Evolutionary conservation across 345 rosid genomes (phyloP), one percentile per base, ranked within the genome.

Genomic region (Psidium friedrichsthalianum): DNA sequence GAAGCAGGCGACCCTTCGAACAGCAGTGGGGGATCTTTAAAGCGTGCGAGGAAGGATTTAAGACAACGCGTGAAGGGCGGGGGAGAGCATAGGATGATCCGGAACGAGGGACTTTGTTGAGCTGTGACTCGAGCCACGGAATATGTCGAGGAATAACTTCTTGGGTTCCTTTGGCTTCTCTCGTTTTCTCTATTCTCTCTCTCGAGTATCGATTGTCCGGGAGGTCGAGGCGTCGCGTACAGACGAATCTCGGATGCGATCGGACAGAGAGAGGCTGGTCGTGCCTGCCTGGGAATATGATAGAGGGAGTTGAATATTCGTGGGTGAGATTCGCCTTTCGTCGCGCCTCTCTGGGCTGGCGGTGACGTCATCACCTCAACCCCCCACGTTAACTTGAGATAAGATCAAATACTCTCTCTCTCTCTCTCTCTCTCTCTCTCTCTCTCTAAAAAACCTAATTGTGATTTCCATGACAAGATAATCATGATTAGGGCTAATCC

Each of bases 181-280:
- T 69, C 8, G 78, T 69, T 21, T 32, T 36, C 47, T 69, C 10
- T 56, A 56, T 69, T 6, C 2, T 59, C 3, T 47, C 32, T 47
- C 49, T 29, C 4, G 8, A 81, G 24, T 53, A 27, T 53, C 22
- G 54, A 25, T 25, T 16, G 3, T 82, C 9, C 29, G 18, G 22
- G 55, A 29, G 25, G 84, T 57, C 88, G 88, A 51, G 86, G 59
- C 86, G 88, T 84, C 88, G 88, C 88, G 84, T 87, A 84, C 21
- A 55, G 78, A 81, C 22, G 61, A 54, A n/a, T 49, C 61, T 47
- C 52, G 40, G 36, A 47, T 24, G 36, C 9, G 78, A 27, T 61
- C 36, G 51, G 74, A 61, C 9, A 32, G 82, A 18, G 42, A 11
- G 22, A 74, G 32, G 14, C 54, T 8, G 18, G 16, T 29, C 81